Percentiles rank a stretch among this genome's conserved stretches.
Evolutionary conservation across 2,329 filamentous ascomycete genomes (phyloP).

Genomic region (Rutstroemia sp.): DNA sequence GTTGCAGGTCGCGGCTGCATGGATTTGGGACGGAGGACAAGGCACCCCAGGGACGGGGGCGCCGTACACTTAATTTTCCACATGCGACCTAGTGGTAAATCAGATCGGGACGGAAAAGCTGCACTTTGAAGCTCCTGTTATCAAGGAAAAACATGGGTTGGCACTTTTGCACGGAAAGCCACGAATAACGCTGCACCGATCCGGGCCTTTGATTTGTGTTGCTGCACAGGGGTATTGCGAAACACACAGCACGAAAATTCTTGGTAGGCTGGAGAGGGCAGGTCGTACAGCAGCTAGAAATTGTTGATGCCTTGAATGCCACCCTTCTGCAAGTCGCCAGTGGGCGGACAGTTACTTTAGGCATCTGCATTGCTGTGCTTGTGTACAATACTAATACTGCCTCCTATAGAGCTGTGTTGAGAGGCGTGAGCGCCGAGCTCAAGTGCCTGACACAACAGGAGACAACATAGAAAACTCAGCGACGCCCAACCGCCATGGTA

Average conservation of each 20-base stretch:
- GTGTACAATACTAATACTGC: neutral
- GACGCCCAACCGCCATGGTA: neutral
- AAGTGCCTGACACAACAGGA: no score
- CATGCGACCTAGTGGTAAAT: neutral
- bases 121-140: neutral
- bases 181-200: neutral
- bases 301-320: constrained; percentile 8
- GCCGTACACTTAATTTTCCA: neutral
- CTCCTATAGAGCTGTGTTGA: no score
- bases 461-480: no score
- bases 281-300: neutral
- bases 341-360: neutral
- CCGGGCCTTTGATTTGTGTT: neutral
- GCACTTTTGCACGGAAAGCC: neutral
- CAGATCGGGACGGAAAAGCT: neutral
- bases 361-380: neutral
- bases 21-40: neutral
- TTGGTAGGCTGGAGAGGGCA: neutral
- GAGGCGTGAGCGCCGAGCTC: no score
- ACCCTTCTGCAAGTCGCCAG: neutral
- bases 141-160: constrained; percentile 1
- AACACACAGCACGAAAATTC: neutral
- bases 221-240: neutral
- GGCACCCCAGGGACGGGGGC: neutral
- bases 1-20: neutral